These are phyloP conservation scores for Lodderomyces margitis DNA, from an alignment of 1,139 yeast species.

Conservation along the genomic window DNA sequence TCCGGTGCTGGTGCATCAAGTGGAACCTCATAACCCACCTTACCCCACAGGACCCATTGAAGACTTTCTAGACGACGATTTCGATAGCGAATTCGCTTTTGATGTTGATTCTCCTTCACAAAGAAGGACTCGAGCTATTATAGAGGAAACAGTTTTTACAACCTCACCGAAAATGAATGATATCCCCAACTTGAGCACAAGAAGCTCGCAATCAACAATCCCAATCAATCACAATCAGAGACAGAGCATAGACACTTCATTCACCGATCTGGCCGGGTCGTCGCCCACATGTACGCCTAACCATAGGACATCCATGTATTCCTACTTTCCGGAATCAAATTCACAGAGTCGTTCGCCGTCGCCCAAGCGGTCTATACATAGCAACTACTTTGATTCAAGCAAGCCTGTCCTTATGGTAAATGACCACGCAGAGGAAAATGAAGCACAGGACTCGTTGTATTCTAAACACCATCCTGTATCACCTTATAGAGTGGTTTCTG, in stretches of 20 bases:
- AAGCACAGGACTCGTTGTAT: neutral
- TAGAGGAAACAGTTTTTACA: conserved; percentile 8
- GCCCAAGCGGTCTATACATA: conserved; percentile 21
- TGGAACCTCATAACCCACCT: conserved; percentile 5
- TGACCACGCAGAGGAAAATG: neutral
- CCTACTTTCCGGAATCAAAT: too few species aligned
- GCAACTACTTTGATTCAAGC: conserved; percentile 1
- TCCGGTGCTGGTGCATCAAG: conserved; percentile 6
- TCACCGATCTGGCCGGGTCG: conserved; percentile 6
- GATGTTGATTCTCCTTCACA: conserved; percentile 11
- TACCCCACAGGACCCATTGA: conserved; percentile 13
- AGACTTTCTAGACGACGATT: conserved; percentile 7
- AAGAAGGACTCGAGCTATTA: conserved; percentile 11
- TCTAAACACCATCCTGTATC: conserved; percentile 13
- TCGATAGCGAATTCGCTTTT: conserved; percentile 6
- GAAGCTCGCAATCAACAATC: conserved; percentile 7
- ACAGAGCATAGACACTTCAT: neutral
- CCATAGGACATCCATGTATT: conserved; percentile 2
- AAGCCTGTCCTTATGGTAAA: neutral
- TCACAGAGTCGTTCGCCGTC: conserved; percentile 31
- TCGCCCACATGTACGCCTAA: conserved; percentile 7
- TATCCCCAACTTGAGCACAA: conserved; percentile 12
- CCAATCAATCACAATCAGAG: neutral
- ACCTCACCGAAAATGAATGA: conserved; percentile 11
- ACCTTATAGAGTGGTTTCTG: conserved; percentile 15